Evolutionary conservation across 2,329 filamentous ascomycete genomes (phyloP), one percentile per base, ranked within the genome.

Genomic region (Cladobotryum protrusum): DNA sequence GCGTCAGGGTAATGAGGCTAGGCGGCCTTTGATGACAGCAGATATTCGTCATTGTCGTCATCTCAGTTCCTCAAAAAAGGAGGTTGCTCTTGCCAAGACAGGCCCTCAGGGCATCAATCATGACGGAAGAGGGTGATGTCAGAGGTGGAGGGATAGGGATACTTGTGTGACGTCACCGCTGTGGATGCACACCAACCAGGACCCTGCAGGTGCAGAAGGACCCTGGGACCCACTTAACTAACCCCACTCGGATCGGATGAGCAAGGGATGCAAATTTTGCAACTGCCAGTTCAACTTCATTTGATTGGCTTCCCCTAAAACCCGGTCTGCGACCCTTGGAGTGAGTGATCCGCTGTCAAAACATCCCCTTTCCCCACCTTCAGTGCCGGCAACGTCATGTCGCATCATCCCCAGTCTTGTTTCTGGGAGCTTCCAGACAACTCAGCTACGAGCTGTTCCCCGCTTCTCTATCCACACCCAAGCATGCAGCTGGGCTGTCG

Each of bases 161-260:
- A 32, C n/a, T n/a, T 24, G 37, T 36, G 48, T 65, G 63, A 66
- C 61, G 62, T 66, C 61, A 64, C 46, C 47, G 49, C 48, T 20
- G 43, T 40, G 44, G 45, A 34, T 12, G 6, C 45, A 20, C 49
- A 42, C 46, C 50, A 52, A 52, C 42, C 46, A 49, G 50, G 54
- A 56, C 56, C 57, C 60, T 63, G 61, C 61, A 65, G 60, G 43
- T 52, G 52, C 43, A 52, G 12, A 9, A 49, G 64, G 49, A 51
- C 49, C 49, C 49, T 51, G 49, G 44, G 48, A 40, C 43, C 48
- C 48, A 50, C 48, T 29, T 29, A 29, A 29, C 17, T 20, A 20
- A 33, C 36, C 18, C 33, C 42, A 36, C 41, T 43, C 39, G 48
- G 43, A 36, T 35, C 48, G 35, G 36, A 29, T 37, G 35, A 6